Evolutionary conservation across 352 stramenopile species (phyloP).

Genomic region (Phytophthora quininea): DNA sequence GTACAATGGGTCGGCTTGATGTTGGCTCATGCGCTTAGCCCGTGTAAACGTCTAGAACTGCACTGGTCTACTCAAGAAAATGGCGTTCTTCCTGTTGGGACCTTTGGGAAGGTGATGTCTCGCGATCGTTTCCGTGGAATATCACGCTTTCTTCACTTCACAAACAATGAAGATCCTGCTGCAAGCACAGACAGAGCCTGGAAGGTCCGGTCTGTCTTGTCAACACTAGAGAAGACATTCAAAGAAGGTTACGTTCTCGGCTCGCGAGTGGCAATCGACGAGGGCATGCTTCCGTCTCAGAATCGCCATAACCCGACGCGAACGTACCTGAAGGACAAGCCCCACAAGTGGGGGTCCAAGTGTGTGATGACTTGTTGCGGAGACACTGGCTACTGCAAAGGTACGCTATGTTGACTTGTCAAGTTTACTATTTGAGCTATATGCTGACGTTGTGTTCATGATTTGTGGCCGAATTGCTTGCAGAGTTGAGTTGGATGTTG

Average conservation of each 20-base stretch:
- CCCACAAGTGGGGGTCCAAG: constrained; percentile 7
- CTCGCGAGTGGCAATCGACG: constrained; percentile 4
- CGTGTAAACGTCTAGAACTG: constrained; percentile 9
- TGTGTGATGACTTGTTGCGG: constrained; percentile 18
- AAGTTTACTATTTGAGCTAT: not conserved
- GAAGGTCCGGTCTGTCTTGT: no score
- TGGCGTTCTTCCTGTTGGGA: constrained; percentile 3
- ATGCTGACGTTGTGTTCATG: not conserved
- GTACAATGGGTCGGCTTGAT: constrained; percentile 12
- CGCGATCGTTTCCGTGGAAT: not conserved
- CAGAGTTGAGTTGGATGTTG: constrained; percentile 9
- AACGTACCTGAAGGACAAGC: constrained; percentile 9
- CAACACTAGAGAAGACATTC: constrained; percentile 17
- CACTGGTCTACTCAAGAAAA: constrained; percentile 1
- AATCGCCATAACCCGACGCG: constrained; percentile 10
- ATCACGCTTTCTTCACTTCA: no score
- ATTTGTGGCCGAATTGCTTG: not conserved
- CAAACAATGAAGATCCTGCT: no score
- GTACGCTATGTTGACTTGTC: constrained; percentile 7
- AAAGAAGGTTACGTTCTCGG: constrained; percentile 3
- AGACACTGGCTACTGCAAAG: constrained; percentile 16
- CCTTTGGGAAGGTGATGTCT: constrained; percentile 2
- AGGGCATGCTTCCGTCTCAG: constrained; percentile 13
- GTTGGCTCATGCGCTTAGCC: not conserved
- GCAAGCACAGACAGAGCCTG: no score